Evolutionary conservation across 2,329 filamentous ascomycete species (phyloP).

Genomic region (Scedosporium aurantiacum): DNA sequence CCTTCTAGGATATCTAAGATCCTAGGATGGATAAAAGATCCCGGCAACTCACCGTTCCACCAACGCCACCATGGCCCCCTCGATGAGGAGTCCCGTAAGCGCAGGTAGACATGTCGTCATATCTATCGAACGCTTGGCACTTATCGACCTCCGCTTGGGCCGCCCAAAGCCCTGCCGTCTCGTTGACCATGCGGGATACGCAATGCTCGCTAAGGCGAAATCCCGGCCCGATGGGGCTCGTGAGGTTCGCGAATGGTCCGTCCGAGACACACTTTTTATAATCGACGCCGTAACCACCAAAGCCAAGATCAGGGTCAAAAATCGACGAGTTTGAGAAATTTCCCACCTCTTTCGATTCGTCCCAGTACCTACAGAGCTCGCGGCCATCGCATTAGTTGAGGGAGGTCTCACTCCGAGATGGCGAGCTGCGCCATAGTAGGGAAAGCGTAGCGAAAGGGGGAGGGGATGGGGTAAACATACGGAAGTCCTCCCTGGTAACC

Average conservation of each 20-base stretch:
- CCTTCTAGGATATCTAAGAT: background rate
- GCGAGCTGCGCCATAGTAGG: no score
- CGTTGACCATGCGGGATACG: conserved; percentile 6
- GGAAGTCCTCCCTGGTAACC: conserved; percentile 7
- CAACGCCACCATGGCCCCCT: conserved; percentile 1
- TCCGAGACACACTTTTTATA: conserved; percentile 3
- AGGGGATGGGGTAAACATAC: background rate
- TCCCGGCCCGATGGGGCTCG: conserved; percentile 8
- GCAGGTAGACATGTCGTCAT: background rate
- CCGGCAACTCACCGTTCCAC: background rate
- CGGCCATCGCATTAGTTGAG: background rate
- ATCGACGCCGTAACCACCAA: conserved; percentile 5
- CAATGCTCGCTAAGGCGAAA: conserved; percentile 6
- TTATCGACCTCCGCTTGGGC: background rate
- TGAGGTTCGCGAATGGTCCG: conserved; percentile 9
- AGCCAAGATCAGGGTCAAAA: conserved; percentile 7
- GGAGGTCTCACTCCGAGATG: background rate
- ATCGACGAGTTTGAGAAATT: conserved; percentile 5
- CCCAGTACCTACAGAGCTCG: conserved; percentile 7
- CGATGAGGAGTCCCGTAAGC: background rate
- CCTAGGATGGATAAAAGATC: background rate
- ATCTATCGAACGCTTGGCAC: background rate
- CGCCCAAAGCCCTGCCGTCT: background rate
- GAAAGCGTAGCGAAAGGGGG: background rate
- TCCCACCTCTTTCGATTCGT: conserved; percentile 7